These are phyloP conservation scores for Starmera pachycereana DNA, from an alignment of 805 yeast species.

Conservation along the genomic window DNA sequence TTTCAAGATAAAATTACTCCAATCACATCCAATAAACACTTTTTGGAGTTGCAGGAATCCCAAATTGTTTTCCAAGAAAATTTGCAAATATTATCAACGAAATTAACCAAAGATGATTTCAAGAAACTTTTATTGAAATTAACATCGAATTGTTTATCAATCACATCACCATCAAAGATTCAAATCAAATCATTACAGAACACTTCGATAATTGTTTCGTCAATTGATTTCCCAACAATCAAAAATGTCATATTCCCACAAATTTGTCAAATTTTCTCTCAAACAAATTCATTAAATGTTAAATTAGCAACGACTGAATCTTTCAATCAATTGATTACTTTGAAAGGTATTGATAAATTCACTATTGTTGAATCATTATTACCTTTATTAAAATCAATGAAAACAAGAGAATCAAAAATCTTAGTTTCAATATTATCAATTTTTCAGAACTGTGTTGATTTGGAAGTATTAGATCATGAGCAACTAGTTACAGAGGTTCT, in stretches of 20 bases:
- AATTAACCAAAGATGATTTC: slow-evolving; percentile 44
- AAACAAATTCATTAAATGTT: slow-evolving; percentile 75
- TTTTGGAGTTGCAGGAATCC: slow-evolving; percentile 29
- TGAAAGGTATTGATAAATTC: slow-evolving; percentile 57
- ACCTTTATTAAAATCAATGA: slow-evolving; percentile 69
- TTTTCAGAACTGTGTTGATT: slow-evolving; percentile 20
- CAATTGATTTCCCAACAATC: slow-evolving; percentile 56
- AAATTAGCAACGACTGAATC: slow-evolving; percentile 59
- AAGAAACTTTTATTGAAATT: slow-evolving; percentile 35
- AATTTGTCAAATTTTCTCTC: slow-evolving; percentile 61
- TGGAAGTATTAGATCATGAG: slow-evolving; percentile 35
- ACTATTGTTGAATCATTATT: slow-evolving; percentile 67
- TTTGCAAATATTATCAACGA: slow-evolving; percentile 33
- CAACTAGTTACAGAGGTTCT: slow-evolving; percentile 40
- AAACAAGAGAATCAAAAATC: slow-evolving; percentile 64
- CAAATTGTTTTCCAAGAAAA: slow-evolving; percentile 37
- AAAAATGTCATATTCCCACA: slow-evolving; percentile 71
- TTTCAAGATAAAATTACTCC: slow-evolving; percentile 65
- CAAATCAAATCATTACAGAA: slow-evolving; percentile 46
- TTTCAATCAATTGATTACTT: slow-evolving; percentile 45
- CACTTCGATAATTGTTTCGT: slow-evolving; percentile 29
- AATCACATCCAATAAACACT: slow-evolving; percentile 19
- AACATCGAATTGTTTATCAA: slow-evolving; percentile 23
- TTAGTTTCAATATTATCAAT: slow-evolving; percentile 38
- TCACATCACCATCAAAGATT: slow-evolving; percentile 24